Conservation (phyloP, 179 eudicot species). For the Heliamphora pulchella region DNA sequence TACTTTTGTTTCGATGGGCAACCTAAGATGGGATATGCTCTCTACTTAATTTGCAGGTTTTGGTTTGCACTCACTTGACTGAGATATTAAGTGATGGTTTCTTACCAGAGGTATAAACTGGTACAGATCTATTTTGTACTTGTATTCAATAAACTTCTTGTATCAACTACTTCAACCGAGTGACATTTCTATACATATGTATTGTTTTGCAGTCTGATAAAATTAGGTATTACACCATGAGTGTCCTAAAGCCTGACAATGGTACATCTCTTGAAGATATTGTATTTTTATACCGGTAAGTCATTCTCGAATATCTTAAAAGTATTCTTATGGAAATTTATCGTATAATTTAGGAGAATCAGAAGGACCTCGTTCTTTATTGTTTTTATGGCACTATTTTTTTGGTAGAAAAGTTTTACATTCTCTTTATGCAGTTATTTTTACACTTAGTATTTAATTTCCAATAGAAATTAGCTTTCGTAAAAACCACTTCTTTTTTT, state of each 20-base stretch:
- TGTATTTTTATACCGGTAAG: conserved; percentile 79
- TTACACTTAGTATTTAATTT: neutral
- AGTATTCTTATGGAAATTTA: neutral
- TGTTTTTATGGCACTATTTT: neutral
- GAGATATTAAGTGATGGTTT: conserved; percentile 62
- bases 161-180: neutral
- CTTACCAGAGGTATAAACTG: conserved; percentile 54
- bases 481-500: conserved; percentile 3
- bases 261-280: conserved; percentile 62
- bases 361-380: neutral
- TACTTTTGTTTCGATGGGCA: conserved; percentile 1
- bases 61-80: conserved; percentile 88
- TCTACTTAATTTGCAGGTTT: conserved; percentile 47
- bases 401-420: neutral
- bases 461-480: neutral
- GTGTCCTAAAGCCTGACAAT: conserved; percentile 69
- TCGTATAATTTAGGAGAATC: neutral
- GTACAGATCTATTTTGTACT: neutral
- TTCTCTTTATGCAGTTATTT: neutral
- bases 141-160: neutral
- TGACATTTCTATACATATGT: conserved; percentile 12
- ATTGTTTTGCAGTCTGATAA: conserved; percentile 49
- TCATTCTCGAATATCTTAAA: conserved; percentile 3
- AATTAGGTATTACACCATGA: conserved; percentile 86
- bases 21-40: neutral